A percentile compares a stretch with the other conserved stretches of the same genome.
These are phyloP conservation scores for Turritis glabra DNA, from an alignment of 345 rosid species.

Conservation along the genomic window DNA sequence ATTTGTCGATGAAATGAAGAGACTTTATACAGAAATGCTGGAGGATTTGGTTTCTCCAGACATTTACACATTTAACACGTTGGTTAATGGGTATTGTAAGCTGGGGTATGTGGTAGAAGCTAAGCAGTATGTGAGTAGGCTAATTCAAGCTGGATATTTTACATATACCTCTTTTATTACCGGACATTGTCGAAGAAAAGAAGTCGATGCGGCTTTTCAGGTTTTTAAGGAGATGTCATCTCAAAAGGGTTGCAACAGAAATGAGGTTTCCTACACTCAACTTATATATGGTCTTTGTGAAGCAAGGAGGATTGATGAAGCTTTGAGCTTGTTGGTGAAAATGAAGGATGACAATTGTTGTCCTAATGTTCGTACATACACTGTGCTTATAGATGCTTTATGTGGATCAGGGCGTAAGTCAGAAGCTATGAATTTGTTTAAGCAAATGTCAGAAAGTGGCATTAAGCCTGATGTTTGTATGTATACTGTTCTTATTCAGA, in stretches of 20 bases:
- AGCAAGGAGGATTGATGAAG: slow-evolving; percentile 57
- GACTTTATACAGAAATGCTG: slow-evolving; percentile 47
- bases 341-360: slow-evolving; percentile 59
- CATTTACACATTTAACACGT: slow-evolving; percentile 54
- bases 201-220: slow-evolving; percentile 39
- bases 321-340: slow-evolving; percentile 48
- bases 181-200: slow-evolving; percentile 36
- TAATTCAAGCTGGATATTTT: slow-evolving; percentile 52
- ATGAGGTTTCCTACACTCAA: slow-evolving; percentile 63
- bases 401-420: background rate
- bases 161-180: slow-evolving; percentile 68
- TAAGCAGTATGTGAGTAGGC: slow-evolving; percentile 48
- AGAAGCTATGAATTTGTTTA: background rate
- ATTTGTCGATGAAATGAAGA: slow-evolving; percentile 55
- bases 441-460: background rate
- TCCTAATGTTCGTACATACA: slow-evolving; percentile 41
- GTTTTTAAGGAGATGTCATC: slow-evolving; percentile 58
- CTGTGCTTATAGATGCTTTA: background rate
- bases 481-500: background rate
- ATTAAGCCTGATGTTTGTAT: background rate
- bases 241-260: slow-evolving; percentile 34
- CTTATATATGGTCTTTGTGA: slow-evolving; percentile 71
- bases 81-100: slow-evolving; percentile 61
- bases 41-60: slow-evolving; percentile 47
- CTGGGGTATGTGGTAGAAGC: slow-evolving; percentile 58